phyloP scores from a whole-genome alignment of 345 rosid genomes.

The Gossypium herbaceum region DNA sequence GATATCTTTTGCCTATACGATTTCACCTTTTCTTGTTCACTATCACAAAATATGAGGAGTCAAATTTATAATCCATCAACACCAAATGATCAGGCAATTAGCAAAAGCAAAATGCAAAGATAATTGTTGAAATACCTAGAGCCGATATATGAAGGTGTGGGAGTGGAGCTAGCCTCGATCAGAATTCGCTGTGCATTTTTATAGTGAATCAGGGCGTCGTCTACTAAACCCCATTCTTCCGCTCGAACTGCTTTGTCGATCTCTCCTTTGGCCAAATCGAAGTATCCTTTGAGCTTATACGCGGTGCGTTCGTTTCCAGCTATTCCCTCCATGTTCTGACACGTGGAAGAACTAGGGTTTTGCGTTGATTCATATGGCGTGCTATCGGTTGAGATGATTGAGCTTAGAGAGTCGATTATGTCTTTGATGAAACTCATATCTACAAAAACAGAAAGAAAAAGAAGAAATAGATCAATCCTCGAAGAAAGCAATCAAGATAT shows the following conservation, averaged over 20 bases:
- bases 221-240: constrained; percentile 89
- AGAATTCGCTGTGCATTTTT: constrained; percentile 72
- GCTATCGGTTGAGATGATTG: constrained; percentile 37
- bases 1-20: constrained; percentile 80
- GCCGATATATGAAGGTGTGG: constrained; percentile 70
- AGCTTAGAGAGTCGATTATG: constrained; percentile 57
- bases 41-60: constrained; percentile 16
- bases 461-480: not conserved
- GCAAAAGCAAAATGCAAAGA: not conserved
- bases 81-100: not conserved
- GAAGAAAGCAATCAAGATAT: not conserved
- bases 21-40: constrained; percentile 81
- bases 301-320: constrained; percentile 78
- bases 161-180: constrained; percentile 59
- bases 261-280: constrained; percentile 79
- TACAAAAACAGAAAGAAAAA: not conserved
- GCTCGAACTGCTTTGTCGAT: constrained; percentile 76
- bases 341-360: constrained; percentile 29
- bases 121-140: constrained; percentile 35
- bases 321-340: constrained; percentile 43
- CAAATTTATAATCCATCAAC: constrained; percentile 2
- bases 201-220: constrained; percentile 75
- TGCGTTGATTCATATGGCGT: constrained; percentile 24
- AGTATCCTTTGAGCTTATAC: constrained; percentile 85
- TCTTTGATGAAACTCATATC: constrained; percentile 65